Evolutionary conservation across 129 eudicot genomes (phyloP).

Genomic region (Escallonia herrerae): DNA sequence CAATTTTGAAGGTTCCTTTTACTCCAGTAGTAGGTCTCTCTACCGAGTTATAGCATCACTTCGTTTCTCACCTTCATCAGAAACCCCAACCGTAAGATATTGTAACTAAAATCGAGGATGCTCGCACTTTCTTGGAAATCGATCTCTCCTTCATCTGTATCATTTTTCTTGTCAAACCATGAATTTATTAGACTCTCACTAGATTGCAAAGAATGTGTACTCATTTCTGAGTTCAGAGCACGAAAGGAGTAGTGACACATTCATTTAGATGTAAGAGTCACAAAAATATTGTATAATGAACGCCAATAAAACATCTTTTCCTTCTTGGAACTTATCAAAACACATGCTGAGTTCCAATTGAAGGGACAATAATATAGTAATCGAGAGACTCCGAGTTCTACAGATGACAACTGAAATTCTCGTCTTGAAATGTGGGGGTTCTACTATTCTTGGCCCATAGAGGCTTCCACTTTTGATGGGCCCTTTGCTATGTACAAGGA

Average conservation of each 20-base stretch:
- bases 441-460: conserved; percentile 76
- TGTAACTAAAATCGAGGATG: not conserved
- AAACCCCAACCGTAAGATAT: conserved; percentile 43
- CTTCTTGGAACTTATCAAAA: not conserved
- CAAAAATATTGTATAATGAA: not conserved
- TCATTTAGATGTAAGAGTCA: not conserved
- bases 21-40: conserved; percentile 41
- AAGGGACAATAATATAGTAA: conserved; percentile 84
- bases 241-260: no score
- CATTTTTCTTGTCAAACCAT: no score
- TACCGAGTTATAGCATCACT: conserved; percentile 80
- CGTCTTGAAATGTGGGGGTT: conserved; percentile 64
- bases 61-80: conserved; percentile 49
- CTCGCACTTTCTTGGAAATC: not conserved
- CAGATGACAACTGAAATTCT: conserved; percentile 60
- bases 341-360: conserved; percentile 53
- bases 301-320: not conserved
- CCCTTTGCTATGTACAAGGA: conserved; percentile 91
- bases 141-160: not conserved
- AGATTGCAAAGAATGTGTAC: not conserved
- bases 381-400: conserved; percentile 73
- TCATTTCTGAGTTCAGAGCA: no score
- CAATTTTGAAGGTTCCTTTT: conserved; percentile 64
- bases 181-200: not conserved
- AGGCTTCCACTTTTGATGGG: conserved; percentile 78